phyloP scores from a whole-genome alignment of 495 filamentous ascomycete species.

The Xanthoparmelia taractica region DNA sequence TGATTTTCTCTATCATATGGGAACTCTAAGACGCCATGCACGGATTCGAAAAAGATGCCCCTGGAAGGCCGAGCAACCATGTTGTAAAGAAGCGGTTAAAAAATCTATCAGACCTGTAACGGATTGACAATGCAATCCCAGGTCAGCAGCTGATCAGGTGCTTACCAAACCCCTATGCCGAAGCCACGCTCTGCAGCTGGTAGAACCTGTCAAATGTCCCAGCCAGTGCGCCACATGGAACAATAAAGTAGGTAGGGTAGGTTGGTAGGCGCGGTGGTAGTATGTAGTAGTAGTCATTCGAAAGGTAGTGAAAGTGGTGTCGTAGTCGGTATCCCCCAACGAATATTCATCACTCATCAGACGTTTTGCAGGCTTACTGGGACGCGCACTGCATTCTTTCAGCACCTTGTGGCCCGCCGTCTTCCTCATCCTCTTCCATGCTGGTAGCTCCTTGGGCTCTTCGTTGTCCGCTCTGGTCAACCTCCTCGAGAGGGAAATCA shows the following conservation, averaged over 20 bases:
- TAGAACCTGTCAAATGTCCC: background rate
- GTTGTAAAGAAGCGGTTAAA: background rate
- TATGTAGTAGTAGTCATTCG: background rate
- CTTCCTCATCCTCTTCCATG: constrained; percentile 77
- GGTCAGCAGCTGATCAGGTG: constrained; percentile 5
- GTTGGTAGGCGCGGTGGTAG: constrained; percentile 2
- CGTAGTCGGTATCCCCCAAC: constrained; percentile 1
- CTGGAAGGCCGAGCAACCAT: constrained; percentile 8
- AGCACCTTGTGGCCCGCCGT: constrained; percentile 61
- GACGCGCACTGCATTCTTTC: constrained; percentile 97
- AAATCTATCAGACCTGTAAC: constrained; percentile 14
- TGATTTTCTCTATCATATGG: constrained; percentile 11
- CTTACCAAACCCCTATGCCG: background rate
- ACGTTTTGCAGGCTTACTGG: constrained; percentile 54
- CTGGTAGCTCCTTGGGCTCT: constrained; percentile 61
- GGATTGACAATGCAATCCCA: constrained; percentile 10
- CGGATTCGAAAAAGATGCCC: constrained; percentile 6
- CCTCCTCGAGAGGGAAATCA: constrained; percentile 72
- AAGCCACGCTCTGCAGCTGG: background rate
- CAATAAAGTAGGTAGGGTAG: background rate
- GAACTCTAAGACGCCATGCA: constrained; percentile 14
- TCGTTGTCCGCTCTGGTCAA: constrained; percentile 65
- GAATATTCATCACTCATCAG: constrained; percentile 15
- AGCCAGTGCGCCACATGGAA: constrained; percentile 9
- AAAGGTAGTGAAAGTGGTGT: constrained; percentile 7